Base-by-base conservation (phyloP, 495 filamentous ascomycete species). In the Neurospora tetrasperma region DNA sequence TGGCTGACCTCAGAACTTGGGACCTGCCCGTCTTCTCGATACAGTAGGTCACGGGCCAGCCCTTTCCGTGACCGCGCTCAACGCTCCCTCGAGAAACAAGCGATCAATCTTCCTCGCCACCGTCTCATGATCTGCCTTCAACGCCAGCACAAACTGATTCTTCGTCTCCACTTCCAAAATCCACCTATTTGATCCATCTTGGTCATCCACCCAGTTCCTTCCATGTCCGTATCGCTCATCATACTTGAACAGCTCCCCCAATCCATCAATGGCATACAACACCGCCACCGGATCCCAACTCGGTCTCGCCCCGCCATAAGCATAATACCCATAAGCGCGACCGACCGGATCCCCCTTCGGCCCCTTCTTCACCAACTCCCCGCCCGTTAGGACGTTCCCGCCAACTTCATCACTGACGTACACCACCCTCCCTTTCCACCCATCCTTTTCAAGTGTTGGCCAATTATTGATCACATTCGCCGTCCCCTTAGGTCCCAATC, bases 281-380 rank as follows among this genome's bases (percentile, higher is more conserved):
- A 83, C 76, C 0, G 84, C 80, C 43, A 86, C 73, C 4, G 83
- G 83, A 74, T 87, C 85, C 83, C 83, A 87, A 0, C 83, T 84
- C 5, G 78, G 72, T 27, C 81, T 75, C 1, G 74, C 44, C 10
- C 66, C 78, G 16, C 73, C 73, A 66, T 82, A 84, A 35, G 78
- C 78, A 72, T 84, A 81, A 71, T 79, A 84, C 8, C 73, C 69
- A 69, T 85, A 87, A 1, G 84, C 84, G 42, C 77, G 75, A 1
- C 78, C 74, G 0, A 85, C 79, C 3, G 84, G 84, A 40, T 85
- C 83, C 5, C 66, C 73, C 11, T 35, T 42, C 0, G 76, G 80
- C 0, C 78, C 84, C 14, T 83, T 54, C 0, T 70, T 70, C 69
- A 78, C 80, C 3, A 87, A 76, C 16, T 68, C 62, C 0, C 71